Evolutionary conservation across 768 basidiomycete genomes (phyloP).

Genomic region (Obba rivulosa): DNA sequence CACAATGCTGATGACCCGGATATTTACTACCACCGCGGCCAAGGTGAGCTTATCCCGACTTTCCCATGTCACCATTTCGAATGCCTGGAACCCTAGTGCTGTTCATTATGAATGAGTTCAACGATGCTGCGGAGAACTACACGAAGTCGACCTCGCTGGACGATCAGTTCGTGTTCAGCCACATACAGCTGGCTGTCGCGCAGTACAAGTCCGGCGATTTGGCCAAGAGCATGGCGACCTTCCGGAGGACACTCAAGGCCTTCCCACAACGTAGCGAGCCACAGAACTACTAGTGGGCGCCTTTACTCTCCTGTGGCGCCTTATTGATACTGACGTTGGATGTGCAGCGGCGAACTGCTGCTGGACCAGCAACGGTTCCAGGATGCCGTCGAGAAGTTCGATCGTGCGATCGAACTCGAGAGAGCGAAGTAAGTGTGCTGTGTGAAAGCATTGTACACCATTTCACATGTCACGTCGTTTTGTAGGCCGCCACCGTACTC

Average conservation of each 20-base stretch:
- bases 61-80: neutral
- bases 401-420: constrained; percentile 86
- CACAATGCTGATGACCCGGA: constrained; percentile 85
- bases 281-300: constrained; percentile 91
- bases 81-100: constrained; percentile 46
- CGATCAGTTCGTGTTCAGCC: constrained; percentile 87
- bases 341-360: constrained; percentile 80
- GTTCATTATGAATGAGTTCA: constrained; percentile 92
- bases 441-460: neutral
- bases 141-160: constrained; percentile 86
- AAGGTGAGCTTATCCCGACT: constrained; percentile 47
- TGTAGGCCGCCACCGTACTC: neutral
- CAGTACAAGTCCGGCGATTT: constrained; percentile 86
- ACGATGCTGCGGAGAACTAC: constrained; percentile 86
- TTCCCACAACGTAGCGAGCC: constrained; percentile 90
- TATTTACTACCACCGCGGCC: constrained; percentile 98
- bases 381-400: constrained; percentile 91
- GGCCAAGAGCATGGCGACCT: constrained; percentile 83
- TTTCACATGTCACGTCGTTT: neutral
- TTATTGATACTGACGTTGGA: neutral
- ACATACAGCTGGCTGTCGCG: constrained; percentile 95
- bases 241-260: constrained; percentile 75
- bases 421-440: constrained; percentile 49
- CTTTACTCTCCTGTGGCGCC: neutral
- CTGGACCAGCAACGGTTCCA: constrained; percentile 86